These are phyloP conservation scores for Russula sp. DNA, from an alignment of 768 basidiomycete genomes.

Conservation along the genomic window DNA sequence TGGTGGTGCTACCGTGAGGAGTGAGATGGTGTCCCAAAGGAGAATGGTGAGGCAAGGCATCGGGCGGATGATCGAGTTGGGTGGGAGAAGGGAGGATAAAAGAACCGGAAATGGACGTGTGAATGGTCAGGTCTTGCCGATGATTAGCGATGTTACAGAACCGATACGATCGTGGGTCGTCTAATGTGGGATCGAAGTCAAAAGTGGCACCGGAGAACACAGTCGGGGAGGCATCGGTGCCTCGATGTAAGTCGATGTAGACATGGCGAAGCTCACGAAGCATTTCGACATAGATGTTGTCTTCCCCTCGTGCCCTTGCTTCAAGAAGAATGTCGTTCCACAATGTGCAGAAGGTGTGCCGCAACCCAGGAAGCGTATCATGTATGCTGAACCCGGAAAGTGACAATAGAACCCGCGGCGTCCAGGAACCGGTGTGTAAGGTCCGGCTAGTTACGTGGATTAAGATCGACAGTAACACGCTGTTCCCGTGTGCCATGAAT, in stretches of 20 bases:
- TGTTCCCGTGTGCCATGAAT: not conserved
- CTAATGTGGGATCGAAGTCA: not conserved
- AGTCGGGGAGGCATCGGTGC: not conserved
- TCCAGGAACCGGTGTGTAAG: not conserved
- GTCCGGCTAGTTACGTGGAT: not conserved
- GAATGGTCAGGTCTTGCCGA: not conserved
- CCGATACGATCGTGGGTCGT: not conserved
- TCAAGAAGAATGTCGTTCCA: conserved; percentile 12
- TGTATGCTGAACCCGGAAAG: not conserved
- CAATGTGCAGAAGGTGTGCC: conserved; percentile 8
- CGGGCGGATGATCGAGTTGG: not conserved
- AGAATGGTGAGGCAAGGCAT: not conserved
- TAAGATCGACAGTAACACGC: conserved; percentile 5
- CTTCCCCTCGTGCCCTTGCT: not conserved
- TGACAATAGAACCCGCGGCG: not conserved
- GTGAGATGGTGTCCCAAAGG: not conserved
- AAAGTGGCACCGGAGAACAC: not conserved
- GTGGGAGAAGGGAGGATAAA: not conserved
- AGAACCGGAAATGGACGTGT: not conserved
- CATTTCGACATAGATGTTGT: not conserved
- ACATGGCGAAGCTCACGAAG: not conserved
- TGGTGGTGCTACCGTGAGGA: not conserved
- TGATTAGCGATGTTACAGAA: not conserved
- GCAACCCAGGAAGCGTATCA: not conserved
- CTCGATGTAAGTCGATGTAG: conserved; percentile 9